Base-by-base conservation (phyloP, 768 basidiomycete genomes). In the Lepiota brunneoincarnata region DNA sequence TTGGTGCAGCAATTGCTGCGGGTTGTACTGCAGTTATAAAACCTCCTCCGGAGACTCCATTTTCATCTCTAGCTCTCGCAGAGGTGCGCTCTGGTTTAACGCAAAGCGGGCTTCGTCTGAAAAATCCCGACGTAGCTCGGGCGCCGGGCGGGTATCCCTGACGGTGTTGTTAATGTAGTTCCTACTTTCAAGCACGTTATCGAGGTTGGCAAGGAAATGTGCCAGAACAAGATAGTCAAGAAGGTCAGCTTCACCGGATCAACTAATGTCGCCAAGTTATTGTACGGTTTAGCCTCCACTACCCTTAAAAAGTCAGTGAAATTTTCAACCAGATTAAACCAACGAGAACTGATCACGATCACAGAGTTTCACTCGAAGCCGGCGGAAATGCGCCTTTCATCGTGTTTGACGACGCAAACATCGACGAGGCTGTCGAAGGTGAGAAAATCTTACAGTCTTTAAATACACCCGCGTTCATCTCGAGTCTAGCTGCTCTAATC, bases 1-100 rank as follows among this genome's bases (percentile, higher is more conserved):
- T 93, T 14, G 91, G 84, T 23, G 83, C 92, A 24, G 93, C 91
- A 20, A 80, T 98, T 14, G 96, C 95, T 1, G 93, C 93, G 14
- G 97, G 97, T n/a, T 98, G 96, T 67, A 97, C 96, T 0, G 80
- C 86, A 0, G 94, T 99, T 43, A 86, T 98, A 68, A 98, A 98
- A 63, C 95, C 95, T 1, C 87, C 97, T 0, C 82, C 93, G 0
- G 97, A 99, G 70, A 93, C 97, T 0, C 97, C 97, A 1, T 97
- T 92, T 72, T 93, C 92, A 26, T 84, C 86, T 7, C 80, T 98
- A 10, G 97, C 96, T 4, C 76, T 98, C 18, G 87, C 84, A n/a
- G 95, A 97, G 76, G 92, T 91, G 63, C 36, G 57, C 50, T 40
- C n/a, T 35, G n/a, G 20, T 37, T 28, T 31, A 20, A 21, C 15